Evolutionary conservation across 305 asterid species (phyloP).

Genomic region (Solanum hybrid): DNA sequence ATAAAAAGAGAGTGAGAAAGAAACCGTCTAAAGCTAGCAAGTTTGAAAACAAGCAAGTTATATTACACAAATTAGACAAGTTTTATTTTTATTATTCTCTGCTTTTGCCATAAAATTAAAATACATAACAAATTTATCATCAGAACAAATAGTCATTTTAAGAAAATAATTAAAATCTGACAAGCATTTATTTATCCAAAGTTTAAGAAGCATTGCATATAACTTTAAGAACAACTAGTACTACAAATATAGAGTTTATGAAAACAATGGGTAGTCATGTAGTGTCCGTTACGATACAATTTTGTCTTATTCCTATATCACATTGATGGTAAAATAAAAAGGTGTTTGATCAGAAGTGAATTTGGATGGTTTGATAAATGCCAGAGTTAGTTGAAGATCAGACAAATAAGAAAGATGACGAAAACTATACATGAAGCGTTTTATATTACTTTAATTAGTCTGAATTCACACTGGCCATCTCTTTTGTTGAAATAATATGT

Average conservation of each 20-base stretch:
- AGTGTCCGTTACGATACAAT: not conserved
- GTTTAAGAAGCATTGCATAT: not conserved
- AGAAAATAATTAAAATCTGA: not conserved
- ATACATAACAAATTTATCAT: not conserved
- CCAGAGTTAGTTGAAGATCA: not conserved
- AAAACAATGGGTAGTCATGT: not conserved
- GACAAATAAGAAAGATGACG: not conserved
- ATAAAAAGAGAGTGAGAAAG: not conserved
- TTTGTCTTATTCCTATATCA: not conserved
- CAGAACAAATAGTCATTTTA: not conserved
- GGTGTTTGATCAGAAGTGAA: not conserved
- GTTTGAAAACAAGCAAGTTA: not conserved
- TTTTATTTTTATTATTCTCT: not conserved
- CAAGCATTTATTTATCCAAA: not conserved
- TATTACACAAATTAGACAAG: not conserved
- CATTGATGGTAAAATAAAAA: not conserved
- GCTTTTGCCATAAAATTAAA: not conserved
- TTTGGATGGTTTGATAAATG: not conserved
- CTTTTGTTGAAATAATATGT: not conserved
- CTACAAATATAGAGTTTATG: not conserved
- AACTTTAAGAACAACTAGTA: not conserved
- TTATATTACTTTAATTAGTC: not conserved
- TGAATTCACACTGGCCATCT: not conserved
- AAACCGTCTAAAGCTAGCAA: not conserved
- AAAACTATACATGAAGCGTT: not conserved